Conservation (phyloP, 306 rosid genomes). For the Notholithocarpus densiflorus region DNA sequence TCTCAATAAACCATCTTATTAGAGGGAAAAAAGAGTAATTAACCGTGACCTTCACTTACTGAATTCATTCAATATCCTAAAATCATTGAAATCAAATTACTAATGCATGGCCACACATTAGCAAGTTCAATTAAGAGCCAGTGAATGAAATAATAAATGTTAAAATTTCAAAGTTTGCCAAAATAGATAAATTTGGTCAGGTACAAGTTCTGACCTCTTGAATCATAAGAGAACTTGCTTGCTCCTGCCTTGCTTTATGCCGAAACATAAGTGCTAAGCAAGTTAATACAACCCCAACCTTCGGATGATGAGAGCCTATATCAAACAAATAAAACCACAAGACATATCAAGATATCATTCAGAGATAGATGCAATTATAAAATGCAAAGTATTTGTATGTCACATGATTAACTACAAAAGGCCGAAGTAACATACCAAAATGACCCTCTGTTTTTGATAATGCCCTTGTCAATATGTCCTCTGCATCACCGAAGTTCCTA, state of each 20-base stretch:
- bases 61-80: neutral
- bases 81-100: neutral
- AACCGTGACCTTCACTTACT: neutral
- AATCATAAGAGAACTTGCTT: constrained; percentile 70
- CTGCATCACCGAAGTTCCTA: constrained; percentile 70
- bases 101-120: neutral
- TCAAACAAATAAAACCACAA: constrained; percentile 24
- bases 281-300: constrained; percentile 67
- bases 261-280: constrained; percentile 78
- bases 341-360: constrained; percentile 2
- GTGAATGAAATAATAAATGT: neutral
- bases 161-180: neutral
- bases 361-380: neutral
- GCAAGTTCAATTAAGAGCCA: neutral
- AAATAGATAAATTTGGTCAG: neutral
- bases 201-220: constrained; percentile 67
- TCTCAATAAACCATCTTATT: neutral
- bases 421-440: constrained; percentile 49
- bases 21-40: neutral
- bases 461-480: constrained; percentile 65
- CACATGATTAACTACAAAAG: neutral
- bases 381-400: neutral
- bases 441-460: constrained; percentile 60
- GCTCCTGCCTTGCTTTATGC: constrained; percentile 54
- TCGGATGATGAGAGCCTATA: constrained; percentile 75